phyloP scores from a whole-genome alignment of 306 rosid species.

The Cicer arietinum region DNA sequence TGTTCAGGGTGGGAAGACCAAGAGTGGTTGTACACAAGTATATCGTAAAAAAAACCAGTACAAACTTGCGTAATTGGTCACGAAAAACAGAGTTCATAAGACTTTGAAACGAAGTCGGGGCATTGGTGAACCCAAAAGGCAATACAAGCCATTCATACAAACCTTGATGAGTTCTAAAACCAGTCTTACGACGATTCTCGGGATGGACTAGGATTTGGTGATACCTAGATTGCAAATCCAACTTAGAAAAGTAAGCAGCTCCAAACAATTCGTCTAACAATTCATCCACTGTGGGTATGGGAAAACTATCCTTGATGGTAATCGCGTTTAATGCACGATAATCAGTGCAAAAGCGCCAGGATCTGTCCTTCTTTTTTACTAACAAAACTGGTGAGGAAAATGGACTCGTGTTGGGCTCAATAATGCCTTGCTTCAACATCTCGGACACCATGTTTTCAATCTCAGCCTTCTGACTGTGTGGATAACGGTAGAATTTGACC shows the following conservation, averaged over 20 bases:
- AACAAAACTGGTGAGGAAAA: background rate
- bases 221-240: background rate
- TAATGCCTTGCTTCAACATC: background rate
- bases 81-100: no score
- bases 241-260: background rate
- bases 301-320: background rate
- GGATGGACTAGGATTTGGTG: background rate
- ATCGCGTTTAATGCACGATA: background rate
- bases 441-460: background rate
- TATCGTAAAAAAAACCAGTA: no score
- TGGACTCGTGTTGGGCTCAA: background rate
- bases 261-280: background rate
- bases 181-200: background rate
- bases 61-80: background rate
- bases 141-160: no score
- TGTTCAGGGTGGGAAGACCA: no score
- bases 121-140: no score
- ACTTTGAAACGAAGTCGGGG: no score
- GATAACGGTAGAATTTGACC: background rate
- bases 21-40: no score
- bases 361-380: background rate
- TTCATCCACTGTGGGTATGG: background rate
- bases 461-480: background rate
- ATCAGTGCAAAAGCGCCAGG: background rate
- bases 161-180: background rate